Base-by-base conservation (phyloP, 208 protist genomes). In the Giardia muris region DNA sequence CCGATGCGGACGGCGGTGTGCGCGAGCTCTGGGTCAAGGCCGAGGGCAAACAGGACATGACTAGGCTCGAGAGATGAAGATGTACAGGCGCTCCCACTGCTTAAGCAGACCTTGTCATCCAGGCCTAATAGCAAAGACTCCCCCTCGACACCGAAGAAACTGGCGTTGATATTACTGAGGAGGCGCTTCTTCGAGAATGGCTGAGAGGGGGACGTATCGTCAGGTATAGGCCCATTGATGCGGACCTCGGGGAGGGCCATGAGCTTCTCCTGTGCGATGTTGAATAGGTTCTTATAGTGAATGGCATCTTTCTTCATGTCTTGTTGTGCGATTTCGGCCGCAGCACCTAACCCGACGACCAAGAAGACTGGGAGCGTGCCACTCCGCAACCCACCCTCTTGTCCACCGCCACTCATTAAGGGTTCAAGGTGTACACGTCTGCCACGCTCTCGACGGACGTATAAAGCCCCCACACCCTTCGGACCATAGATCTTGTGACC, bases 121-220 rank as follows among this genome's bases (percentile, higher is more conserved):
- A 99, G 97, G 0, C 96, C 98, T 97, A 99, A 99, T 67, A 99
- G 95, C 46, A 99, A 93, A 67, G 96, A 97, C 94, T 99, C 98
- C 47, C 98, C 98, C 95, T 99, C 98, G 2, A 99, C 98, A 92
- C 97, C 99, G 0, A 97, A 96, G 94, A 99, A 99, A 46, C 96
- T 98, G 86, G 99, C 94, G 96, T 99, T 99, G 19, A 99, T 93
- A 94, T 97, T 99, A 76, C 98, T 98, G 43, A 95, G 95, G 92
- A 98, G 98, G 43, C 97, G 95, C 0, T 95, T 90, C 57, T 76
- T 76, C 10, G 19, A 39, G 57, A 76, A 76, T 10, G 93, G 96
- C 94, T 43, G 94, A 48, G 2, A 1, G 10, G 30, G 57, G 30
- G 22, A 89, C 2, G 0, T 30, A 30, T 76, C 57, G 19, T 89